phyloP scores from a whole-genome alignment of 139 green algal species.

The Closterium sp. region DNA sequence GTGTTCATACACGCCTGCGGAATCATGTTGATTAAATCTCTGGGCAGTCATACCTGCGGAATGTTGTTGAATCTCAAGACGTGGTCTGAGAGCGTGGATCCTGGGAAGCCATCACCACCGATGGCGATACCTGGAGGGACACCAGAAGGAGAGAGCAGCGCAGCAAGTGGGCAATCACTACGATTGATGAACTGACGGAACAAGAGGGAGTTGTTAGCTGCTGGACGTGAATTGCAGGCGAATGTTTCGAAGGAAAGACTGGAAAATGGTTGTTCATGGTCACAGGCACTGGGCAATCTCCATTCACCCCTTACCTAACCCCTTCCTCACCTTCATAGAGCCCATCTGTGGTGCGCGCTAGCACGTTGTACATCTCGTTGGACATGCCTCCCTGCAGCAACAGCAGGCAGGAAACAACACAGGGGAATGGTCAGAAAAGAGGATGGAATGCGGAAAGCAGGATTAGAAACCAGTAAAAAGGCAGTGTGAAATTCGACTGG shows the following conservation, averaged over 20 bases:
- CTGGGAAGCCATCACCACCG: slow-evolving; percentile 87
- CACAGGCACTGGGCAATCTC: background rate
- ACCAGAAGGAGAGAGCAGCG: background rate
- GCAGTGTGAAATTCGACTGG: background rate
- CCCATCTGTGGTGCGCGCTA: slow-evolving; percentile 83
- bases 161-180: background rate
- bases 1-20: no score
- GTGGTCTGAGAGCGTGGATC: slow-evolving; percentile 88
- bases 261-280: background rate
- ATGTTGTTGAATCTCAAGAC: slow-evolving; percentile 88
- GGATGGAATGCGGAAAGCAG: background rate
- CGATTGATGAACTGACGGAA: background rate
- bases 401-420: background rate
- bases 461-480: background rate
- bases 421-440: background rate
- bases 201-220: background rate
- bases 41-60: slow-evolving; percentile 47
- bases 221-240: background rate
- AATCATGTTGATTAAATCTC: no score
- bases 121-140: slow-evolving; percentile 78
- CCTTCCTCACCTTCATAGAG: slow-evolving; percentile 76
- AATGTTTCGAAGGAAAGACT: background rate
- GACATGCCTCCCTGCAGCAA: slow-evolving; percentile 77
- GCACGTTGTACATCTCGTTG: slow-evolving; percentile 96
- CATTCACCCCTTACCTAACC: background rate